Evolutionary conservation across 2,329 filamentous ascomycete species (phyloP).

Genomic region (Aspergillus neoniger): DNA sequence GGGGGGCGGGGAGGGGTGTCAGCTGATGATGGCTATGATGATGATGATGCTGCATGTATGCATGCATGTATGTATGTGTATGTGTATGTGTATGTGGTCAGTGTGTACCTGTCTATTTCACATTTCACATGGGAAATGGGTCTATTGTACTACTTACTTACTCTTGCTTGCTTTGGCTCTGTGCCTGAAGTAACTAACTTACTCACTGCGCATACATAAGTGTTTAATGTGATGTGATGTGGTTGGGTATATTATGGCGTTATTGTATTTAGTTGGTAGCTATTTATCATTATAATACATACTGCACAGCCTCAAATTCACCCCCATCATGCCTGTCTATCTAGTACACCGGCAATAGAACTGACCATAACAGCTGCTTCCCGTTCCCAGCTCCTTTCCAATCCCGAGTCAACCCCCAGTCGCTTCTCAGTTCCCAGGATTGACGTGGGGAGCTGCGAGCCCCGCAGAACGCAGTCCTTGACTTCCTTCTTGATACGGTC

Average conservation of each 20-base stretch:
- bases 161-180: no score
- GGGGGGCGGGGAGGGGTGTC: background rate
- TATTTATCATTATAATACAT: background rate
- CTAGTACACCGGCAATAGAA: constrained; percentile 67
- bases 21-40: background rate
- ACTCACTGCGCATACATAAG: no score
- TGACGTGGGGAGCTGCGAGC: constrained; percentile 67
- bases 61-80: background rate
- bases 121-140: no score
- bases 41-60: background rate
- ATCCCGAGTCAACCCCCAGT: constrained; percentile 47
- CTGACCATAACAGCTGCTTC: constrained; percentile 95
- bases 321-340: constrained; percentile 7
- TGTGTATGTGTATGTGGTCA: background rate
- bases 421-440: constrained; percentile 51
- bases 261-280: background rate
- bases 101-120: background rate
- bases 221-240: no score
- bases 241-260: no score
- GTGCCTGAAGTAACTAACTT: no score
- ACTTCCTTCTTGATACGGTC: constrained; percentile 75
- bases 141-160: no score
- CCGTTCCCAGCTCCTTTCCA: constrained; percentile 71
- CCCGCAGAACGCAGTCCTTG: constrained; percentile 77
- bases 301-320: background rate